Base-by-base conservation (phyloP, 1,284 basidiomycete genomes). In the Austroboletus niveus region DNA sequence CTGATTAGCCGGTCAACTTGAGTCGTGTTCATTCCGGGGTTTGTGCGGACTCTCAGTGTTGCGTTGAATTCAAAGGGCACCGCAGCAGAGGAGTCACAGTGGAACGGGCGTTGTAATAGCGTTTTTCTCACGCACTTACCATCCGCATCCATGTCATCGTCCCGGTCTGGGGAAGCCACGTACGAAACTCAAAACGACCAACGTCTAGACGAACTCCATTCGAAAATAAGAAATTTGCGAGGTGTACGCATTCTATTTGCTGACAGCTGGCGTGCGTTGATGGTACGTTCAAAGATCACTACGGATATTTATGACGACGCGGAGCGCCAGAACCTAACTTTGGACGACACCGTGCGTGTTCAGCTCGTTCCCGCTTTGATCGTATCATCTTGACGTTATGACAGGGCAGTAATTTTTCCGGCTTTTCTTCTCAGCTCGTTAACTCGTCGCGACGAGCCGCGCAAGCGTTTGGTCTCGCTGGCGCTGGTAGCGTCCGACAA, bases 171-270 rank as follows among this genome's bases (percentile, higher is more conserved):
- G 47, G 85, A 89, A 68, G 81, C 87, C 53, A 85, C 84, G 2
- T 92, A 92, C 56, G 88, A 91, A 68, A 65, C 76, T 5, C 89
- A 92, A 65, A 92, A 92, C 64, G 87, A 92, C 73, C 81, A 89
- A 58, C 75, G 81, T 41, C 75, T 92, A n/a, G 88, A 92, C 51
- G 84, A 89, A 44, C 73, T 92, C 2, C 89, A 91, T 64, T 81
- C 86, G 9, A 92, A 92, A 67, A 80, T 92, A 46, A 79, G 88
- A 41, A 85, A 85, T 27, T 64, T 92, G 42, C 81, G 89, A 57
- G 85, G 86, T 12, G 89, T 91, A 68, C 60, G 80, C 68, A 68
- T 35, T 9, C 27, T 30, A n/a, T 35, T 59, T 20, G 51, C 15
- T 32, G 34, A 36, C 51, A 43, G 34, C 34, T 24, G 45, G 39